phyloP scores from a whole-genome alignment of 768 basidiomycete species.

The Clathrus columnatus region DNA sequence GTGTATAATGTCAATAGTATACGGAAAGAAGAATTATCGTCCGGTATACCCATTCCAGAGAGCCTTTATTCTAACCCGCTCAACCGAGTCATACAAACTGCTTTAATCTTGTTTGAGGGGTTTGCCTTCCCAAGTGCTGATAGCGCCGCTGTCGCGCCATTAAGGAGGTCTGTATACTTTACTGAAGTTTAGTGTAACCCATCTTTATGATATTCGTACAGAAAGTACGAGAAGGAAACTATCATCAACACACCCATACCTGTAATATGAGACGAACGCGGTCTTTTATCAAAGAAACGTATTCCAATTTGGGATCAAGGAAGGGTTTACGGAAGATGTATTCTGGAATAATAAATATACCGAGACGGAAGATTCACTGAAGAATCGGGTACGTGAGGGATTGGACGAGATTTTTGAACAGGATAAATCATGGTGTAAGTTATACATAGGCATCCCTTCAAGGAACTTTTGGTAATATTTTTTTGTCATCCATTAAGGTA shows the following conservation, averaged over 20 bases:
- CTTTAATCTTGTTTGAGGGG: conserved; percentile 41
- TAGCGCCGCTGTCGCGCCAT: conserved; percentile 27
- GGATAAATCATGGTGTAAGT: conserved; percentile 39
- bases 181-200: not conserved
- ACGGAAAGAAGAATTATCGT: conserved; percentile 41
- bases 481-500: conserved; percentile 31
- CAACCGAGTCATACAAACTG: conserved; percentile 51
- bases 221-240: conserved; percentile 60
- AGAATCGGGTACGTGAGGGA: conserved; percentile 38
- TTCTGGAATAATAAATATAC: conserved; percentile 47
- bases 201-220: conserved; percentile 20
- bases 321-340: conserved; percentile 46
- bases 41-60: conserved; percentile 41
- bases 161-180: conserved; percentile 39
- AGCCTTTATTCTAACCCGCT: conserved; percentile 56
- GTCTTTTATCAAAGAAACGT: conserved; percentile 39
- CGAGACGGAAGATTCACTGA: conserved; percentile 42
- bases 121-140: conserved; percentile 17
- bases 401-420: conserved; percentile 48
- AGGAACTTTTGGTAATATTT: not conserved
- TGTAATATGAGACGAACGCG: conserved; percentile 54
- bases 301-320: conserved; percentile 50
- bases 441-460: not conserved
- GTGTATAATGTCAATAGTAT: conserved; percentile 34
- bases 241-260: conserved; percentile 52